A percentile compares a stretch with the other conserved stretches of the same genome.
Conservation (phyloP, 768 basidiomycete species). For the Mycena albidolilacea region DNA sequence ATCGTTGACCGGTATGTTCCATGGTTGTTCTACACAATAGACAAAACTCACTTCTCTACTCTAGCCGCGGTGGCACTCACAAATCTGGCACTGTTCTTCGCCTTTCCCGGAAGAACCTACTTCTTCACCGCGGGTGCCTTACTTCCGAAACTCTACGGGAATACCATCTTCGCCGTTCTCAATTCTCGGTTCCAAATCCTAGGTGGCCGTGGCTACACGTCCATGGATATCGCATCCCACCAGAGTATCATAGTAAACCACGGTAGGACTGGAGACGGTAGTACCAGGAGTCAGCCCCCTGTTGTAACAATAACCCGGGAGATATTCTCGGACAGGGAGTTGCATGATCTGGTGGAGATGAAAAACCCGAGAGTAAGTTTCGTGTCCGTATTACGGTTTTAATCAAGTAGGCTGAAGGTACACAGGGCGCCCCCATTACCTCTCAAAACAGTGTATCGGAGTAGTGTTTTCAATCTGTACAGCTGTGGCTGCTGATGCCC, state of each 20-base stretch:
- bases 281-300: background rate
- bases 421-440: background rate
- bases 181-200: constrained; percentile 1
- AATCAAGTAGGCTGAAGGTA: background rate
- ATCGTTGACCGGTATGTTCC: background rate
- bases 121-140: background rate
- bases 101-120: background rate
- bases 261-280: background rate
- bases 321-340: background rate
- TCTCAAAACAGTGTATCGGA: background rate
- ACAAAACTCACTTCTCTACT: background rate
- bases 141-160: constrained; percentile 1
- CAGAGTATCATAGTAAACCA: background rate
- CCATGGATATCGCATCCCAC: background rate
- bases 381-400: background rate
- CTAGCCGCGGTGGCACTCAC: constrained; percentile 3
- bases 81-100: background rate
- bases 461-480: background rate
- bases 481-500: no score
- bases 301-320: background rate
- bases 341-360: background rate
- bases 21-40: background rate
- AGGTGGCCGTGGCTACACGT: background rate
- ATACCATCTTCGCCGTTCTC: constrained; percentile 12
- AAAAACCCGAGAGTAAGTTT: background rate